Conservation (phyloP, 441 rosid genomes). For the Isatis lusitanica region DNA sequence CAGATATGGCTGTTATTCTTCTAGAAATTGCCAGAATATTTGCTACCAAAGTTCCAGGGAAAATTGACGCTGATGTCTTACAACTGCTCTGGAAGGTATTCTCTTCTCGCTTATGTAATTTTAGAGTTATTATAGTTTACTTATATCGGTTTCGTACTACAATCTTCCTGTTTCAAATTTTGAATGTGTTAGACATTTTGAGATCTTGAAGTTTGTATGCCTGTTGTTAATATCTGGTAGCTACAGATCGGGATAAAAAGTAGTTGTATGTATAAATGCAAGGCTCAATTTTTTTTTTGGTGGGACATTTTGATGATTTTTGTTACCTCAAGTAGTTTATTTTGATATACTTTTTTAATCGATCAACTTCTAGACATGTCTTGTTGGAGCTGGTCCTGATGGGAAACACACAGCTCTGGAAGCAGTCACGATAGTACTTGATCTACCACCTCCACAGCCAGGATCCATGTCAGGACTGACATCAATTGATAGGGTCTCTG, state of each 20-base stretch:
- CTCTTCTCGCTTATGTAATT: constrained; percentile 18
- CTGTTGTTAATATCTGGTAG: constrained; percentile 16
- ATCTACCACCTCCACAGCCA: constrained; percentile 98
- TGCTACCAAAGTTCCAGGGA: constrained; percentile 99
- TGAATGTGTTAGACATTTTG: background rate
- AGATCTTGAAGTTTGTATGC: constrained; percentile 19
- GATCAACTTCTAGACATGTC: constrained; percentile 73
- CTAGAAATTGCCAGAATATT: constrained; percentile 99
- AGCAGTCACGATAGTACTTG: constrained; percentile 99
- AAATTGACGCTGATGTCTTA: constrained; percentile 97
- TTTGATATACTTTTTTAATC: constrained; percentile 8
- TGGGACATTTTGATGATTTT: constrained; percentile 13
- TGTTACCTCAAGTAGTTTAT: constrained; percentile 3
- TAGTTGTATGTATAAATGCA: background rate
- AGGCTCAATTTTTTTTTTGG: constrained; percentile 9
- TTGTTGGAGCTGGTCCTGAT: constrained; percentile 99
- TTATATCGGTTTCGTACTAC: background rate
- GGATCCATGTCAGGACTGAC: constrained; percentile 93
- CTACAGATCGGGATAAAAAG: background rate
- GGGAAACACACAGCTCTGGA: constrained; percentile 99
- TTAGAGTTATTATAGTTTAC: background rate
- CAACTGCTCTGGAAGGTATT: constrained; percentile 97
- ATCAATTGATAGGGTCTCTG: constrained; percentile 90
- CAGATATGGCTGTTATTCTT: constrained; percentile 99
- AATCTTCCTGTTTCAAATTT: constrained; percentile 12